Evolutionary conservation across 73 alveolate genomes (phyloP), one percentile per base, ranked within the genome.

Genomic region (Breviolum minutum): DNA sequence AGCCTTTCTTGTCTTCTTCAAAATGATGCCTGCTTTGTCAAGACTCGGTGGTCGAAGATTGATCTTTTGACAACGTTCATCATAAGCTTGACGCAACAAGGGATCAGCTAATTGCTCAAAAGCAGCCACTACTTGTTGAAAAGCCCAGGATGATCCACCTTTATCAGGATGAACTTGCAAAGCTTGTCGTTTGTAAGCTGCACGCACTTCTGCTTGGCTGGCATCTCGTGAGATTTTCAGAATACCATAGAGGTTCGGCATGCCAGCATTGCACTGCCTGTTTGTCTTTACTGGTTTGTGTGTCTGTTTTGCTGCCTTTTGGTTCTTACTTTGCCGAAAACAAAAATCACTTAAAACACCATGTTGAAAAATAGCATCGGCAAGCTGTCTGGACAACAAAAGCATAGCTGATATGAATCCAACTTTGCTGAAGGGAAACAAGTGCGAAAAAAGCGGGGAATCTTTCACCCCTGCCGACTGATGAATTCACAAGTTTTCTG

Each of bases 141-240:
- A 91, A 22, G 97, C 97, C 64, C 16, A 32, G 62, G 63, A 40
- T 62, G 88, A 48, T 63, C 97, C 97, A 20, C 97, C 97, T n/a
- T 89, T 91, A 77, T 91, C 97, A 1, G 97, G 97, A 71, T 91
- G 97, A 6, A 19, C 74, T 70, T 73, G 80, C 40, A 91, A 69
- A 7, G 88, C 87, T 30, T 14, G 84, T 30, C 88, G 87, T 76
- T 91, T 91, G 79, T 91, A 91, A 63, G 97, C 97, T 2, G 74
- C 73, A 13, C 63, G 61, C 48, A 91, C 69, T 74, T 64, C 95
- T 8, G 30, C 3, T 20, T 27, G 68, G 70, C 69, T 30, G 26
- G 95, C 95, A 29, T 7, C 12, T 5, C 60, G 26, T 17, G 95
- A 19, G 27, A 88, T 66, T 8, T 74, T 74, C 85, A 88, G 26